Evolutionary conservation across 305 asterid species (phyloP), one percentile per base, ranked within the genome.

Genomic region (Rubia peregrina): DNA sequence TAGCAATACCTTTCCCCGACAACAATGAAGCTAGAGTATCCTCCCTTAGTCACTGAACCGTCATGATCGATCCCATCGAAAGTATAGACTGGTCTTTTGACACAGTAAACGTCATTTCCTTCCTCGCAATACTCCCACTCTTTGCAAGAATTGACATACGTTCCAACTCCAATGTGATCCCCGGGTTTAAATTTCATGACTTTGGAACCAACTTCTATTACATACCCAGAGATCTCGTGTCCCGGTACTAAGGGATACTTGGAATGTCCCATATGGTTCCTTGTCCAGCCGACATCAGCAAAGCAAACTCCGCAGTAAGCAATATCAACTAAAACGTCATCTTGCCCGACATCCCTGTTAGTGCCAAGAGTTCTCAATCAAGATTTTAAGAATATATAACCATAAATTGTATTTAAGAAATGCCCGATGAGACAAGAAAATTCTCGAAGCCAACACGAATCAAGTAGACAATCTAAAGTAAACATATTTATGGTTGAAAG

Each of bases 191-290:
- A 90, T 67, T 86, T 73, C 66, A 75, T 67, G 8, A 93, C 96
- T 38, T 83, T 69, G 40, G 88, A 26, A 19, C 97, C 98, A 64
- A 89, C 88, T 79, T 86, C 84, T 57, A 71, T 83, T 5, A 93
- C 96, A 30, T 83, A 67, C 71, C 98, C 97, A 68, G 81, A 85
- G 77, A 93, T 93, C 87, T 93, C 98, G 71, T 93, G 98, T 51
- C 98, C 98, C 12, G 98, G 97, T 43, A 93, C 98, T 73, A 90
- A 63, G 70, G 98, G 98, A 73, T 90, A 93, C 53, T 89, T 93
- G 1, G 98, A 80, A 78, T 79, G 82, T 33, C 94, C 94, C 13
- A 42, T 6, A 75, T 64, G 70, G 78, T 82, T 93, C 76, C 92
- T 88, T 24, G 89, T 80, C 98, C 98, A 93, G 66, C 6, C 0